phyloP scores from a whole-genome alignment of 2,329 filamentous ascomycete species.

The Apiospora koreana region DNA sequence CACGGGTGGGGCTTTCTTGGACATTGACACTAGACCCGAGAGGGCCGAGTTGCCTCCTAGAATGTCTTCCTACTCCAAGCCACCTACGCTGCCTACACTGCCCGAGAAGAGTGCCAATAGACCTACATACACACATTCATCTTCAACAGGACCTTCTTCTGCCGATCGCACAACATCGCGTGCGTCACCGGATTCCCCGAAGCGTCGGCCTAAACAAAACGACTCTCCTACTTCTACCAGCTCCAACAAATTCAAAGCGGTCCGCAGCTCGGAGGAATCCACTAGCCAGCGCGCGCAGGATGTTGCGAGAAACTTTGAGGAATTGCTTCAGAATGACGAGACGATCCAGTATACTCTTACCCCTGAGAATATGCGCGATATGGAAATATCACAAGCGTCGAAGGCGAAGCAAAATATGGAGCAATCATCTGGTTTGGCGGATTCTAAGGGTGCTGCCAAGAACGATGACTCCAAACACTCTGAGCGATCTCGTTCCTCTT shows the following conservation, averaged over 20 bases:
- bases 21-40: slow-evolving; percentile 11
- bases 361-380: slow-evolving; percentile 75
- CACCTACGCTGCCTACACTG: slow-evolving; percentile 30
- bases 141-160: slow-evolving; percentile 16
- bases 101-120: slow-evolving; percentile 31
- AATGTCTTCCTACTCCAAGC: slow-evolving; percentile 21
- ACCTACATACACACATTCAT: slow-evolving; percentile 23
- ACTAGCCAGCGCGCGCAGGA: slow-evolving; percentile 51
- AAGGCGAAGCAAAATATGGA: slow-evolving; percentile 36
- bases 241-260: slow-evolving; percentile 51
- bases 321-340: slow-evolving; percentile 79
- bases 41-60: slow-evolving; percentile 28
- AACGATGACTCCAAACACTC: slow-evolving; percentile 23
- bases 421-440: background rate
- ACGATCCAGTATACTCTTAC: slow-evolving; percentile 83
- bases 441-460: background rate
- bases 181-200: slow-evolving; percentile 30
- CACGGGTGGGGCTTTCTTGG: background rate
- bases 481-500: slow-evolving; percentile 46
- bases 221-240: slow-evolving; percentile 52
- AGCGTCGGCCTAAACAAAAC: slow-evolving; percentile 42
- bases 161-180: slow-evolving; percentile 17
- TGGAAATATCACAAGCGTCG: slow-evolving; percentile 44
- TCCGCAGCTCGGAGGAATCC: slow-evolving; percentile 61
- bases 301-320: slow-evolving; percentile 71